phyloP scores from a whole-genome alignment of 1,284 basidiomycete genomes.

The Phlebopus sp. region DNA sequence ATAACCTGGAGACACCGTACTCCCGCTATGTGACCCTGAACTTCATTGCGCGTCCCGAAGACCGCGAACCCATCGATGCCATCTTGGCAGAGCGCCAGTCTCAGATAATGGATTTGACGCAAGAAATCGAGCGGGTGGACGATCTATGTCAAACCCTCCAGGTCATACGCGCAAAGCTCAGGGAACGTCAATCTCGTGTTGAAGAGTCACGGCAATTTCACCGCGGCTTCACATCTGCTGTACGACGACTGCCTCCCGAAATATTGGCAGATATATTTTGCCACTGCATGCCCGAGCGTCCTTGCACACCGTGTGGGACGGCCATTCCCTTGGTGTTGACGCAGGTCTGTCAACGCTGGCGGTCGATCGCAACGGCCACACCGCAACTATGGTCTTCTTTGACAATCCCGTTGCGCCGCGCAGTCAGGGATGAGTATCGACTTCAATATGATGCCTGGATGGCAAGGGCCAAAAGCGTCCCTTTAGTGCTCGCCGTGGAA shows the following conservation, averaged over 20 bases:
- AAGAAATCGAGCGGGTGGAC: too few species aligned
- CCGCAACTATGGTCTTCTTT: slow-evolving; percentile 32
- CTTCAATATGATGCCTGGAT: slow-evolving; percentile 26
- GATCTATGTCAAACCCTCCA: slow-evolving; percentile 16
- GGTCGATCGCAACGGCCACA: too few species aligned
- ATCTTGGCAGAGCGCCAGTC: too few species aligned
- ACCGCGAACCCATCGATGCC: too few species aligned
- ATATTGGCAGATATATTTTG: slow-evolving; percentile 32
- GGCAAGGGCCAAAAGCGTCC: slow-evolving; percentile 27
- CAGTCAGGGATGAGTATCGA: slow-evolving; percentile 11
- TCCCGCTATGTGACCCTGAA: too few species aligned
- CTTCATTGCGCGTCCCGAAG: too few species aligned
- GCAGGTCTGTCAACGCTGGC: too few species aligned
- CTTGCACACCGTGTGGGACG: slow-evolving; percentile 16
- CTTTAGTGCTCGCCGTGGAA: slow-evolving; percentile 24
- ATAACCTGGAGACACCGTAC: too few species aligned
- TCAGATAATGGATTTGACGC: too few species aligned
- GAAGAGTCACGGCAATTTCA: slow-evolving; percentile 20
- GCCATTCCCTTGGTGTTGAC: too few species aligned
- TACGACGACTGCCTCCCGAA: slow-evolving; percentile 29
- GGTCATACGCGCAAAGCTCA: slow-evolving; percentile 9
- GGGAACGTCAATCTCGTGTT: slow-evolving; percentile 3
- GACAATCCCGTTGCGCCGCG: slow-evolving; percentile 17
- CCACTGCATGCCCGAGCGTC: slow-evolving; percentile 24
- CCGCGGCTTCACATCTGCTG: slow-evolving; percentile 25